Percentiles rank a stretch among this genome's conserved stretches.
Evolutionary conservation across 129 eudicot species (phyloP).

Genomic region (Heracleum sosnowskyi): DNA sequence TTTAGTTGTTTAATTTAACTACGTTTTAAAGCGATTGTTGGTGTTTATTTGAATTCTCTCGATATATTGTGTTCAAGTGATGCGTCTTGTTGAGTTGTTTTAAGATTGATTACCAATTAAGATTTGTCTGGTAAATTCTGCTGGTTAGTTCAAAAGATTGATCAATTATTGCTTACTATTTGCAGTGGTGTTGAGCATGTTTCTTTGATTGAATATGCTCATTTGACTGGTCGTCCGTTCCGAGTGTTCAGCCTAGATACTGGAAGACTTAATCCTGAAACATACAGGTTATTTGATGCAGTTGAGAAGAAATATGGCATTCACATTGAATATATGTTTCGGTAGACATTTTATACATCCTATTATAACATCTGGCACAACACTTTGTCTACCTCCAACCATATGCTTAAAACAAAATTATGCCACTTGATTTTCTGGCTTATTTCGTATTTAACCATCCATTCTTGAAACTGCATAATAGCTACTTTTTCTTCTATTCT

Average conservation of each 20-base stretch:
- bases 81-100: neutral
- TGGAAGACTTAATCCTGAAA: slow-evolving; percentile 84
- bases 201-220: slow-evolving; percentile 91
- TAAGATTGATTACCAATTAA: neutral
- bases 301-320: slow-evolving; percentile 83
- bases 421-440: too few species aligned
- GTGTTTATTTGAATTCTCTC: neutral
- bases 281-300: slow-evolving; percentile 64
- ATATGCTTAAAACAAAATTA: too few species aligned
- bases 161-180: neutral
- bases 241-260: slow-evolving; percentile 93
- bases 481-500: too few species aligned
- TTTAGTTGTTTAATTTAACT: neutral
- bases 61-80: neutral
- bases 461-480: too few species aligned
- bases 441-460: too few species aligned
- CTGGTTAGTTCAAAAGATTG: neutral
- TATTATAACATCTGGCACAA: too few species aligned
- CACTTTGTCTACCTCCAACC: too few species aligned
- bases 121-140: neutral
- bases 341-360: too few species aligned
- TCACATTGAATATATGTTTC: slow-evolving; percentile 88
- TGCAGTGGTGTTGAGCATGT: slow-evolving; percentile 95
- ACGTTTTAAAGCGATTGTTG: neutral
- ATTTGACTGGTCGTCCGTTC: slow-evolving; percentile 84